These are phyloP conservation scores for Dysphania ambrosioides DNA, from an alignment of 148 eudicot genomes.

Conservation along the genomic window DNA sequence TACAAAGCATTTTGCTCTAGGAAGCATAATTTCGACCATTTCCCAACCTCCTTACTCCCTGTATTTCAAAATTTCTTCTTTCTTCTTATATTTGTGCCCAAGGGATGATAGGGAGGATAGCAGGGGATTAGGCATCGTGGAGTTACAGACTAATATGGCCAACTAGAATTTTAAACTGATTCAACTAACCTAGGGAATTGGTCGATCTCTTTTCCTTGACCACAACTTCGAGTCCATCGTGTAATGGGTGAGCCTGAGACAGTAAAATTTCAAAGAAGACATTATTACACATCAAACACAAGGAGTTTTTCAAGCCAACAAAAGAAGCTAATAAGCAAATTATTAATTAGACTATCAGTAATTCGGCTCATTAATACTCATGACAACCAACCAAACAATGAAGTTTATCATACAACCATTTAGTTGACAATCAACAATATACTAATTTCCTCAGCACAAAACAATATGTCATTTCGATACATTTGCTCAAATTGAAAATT, in stretches of 20 bases:
- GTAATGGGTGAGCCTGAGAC: conserved; percentile 45
- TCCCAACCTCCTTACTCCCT: neutral
- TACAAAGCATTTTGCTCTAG: neutral
- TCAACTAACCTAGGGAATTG: conserved; percentile 55
- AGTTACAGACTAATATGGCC: neutral
- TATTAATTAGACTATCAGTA: neutral
- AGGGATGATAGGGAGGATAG: neutral
- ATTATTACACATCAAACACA: neutral
- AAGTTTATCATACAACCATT: neutral
- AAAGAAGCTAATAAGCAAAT: neutral
- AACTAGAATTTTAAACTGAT: neutral
- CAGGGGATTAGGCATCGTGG: neutral
- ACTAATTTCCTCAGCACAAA: neutral
- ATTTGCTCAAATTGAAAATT: neutral
- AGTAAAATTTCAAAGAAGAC: conserved; percentile 27
- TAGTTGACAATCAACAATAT: neutral
- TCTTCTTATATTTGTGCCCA: neutral
- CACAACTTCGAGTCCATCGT: conserved; percentile 57
- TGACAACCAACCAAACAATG: neutral
- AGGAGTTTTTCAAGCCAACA: neutral
- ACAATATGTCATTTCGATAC: neutral
- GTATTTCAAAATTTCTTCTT: neutral
- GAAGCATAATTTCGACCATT: no score
- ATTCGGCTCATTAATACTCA: neutral
- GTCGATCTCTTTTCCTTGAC: conserved; percentile 88